These are phyloP conservation scores for Camelina hispida DNA, from an alignment of 345 rosid genomes.

Conservation along the genomic window DNA sequence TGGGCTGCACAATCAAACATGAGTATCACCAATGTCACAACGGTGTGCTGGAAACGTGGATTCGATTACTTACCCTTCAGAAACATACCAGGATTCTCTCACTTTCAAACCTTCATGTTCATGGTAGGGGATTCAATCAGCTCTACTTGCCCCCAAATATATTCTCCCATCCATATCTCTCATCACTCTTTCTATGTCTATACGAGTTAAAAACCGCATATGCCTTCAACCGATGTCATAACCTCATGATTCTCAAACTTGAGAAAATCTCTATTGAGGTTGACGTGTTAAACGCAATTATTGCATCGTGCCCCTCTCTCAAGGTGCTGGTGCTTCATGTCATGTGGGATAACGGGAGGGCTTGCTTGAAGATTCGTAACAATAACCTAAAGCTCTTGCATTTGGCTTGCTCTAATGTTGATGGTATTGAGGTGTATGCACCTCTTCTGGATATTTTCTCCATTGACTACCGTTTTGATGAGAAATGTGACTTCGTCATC, in stretches of 20 bases:
- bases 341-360: not conserved
- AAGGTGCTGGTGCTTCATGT: not conserved
- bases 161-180: slow-evolving; percentile 13
- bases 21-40: not conserved
- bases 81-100: slow-evolving; percentile 10
- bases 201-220: not conserved
- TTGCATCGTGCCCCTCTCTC: slow-evolving; percentile 27
- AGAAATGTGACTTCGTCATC: not conserved
- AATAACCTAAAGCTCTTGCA: slow-evolving; percentile 13
- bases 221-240: slow-evolving; percentile 8
- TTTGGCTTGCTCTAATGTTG: not conserved
- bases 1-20: not conserved
- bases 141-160: not conserved
- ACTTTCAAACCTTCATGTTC: not conserved
- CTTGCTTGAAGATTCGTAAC: slow-evolving; percentile 20
- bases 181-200: not conserved
- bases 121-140: not conserved
- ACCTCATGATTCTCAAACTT: slow-evolving; percentile 11
- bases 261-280: not conserved
- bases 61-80: not conserved
- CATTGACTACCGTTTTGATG: not conserved
- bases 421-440: not conserved
- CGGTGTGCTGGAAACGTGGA: slow-evolving; percentile 14
- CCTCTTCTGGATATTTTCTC: slow-evolving; percentile 21
- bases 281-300: slow-evolving; percentile 13